Conservation (phyloP, 78 protist genomes). For the Dictyostelium purpureum region DNA sequence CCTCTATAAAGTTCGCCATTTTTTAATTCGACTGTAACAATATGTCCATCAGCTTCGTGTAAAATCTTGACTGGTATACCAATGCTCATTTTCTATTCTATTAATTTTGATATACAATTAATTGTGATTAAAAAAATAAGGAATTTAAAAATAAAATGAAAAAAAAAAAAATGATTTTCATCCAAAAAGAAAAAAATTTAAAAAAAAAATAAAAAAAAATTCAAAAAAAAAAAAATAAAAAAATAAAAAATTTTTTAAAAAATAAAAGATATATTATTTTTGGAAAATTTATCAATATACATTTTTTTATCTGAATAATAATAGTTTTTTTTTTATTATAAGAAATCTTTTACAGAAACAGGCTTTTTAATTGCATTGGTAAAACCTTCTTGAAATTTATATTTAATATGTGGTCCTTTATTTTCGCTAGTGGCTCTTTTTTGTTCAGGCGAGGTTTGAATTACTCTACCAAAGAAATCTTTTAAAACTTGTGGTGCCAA, state of each 20-base stretch:
- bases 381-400: constrained; percentile 83
- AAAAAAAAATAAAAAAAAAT: neutral
- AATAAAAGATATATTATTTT: neutral
- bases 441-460: neutral
- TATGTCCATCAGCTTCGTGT: constrained; percentile 97
- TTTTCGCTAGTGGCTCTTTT: neutral
- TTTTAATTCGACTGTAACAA: constrained; percentile 92
- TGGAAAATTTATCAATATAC: neutral
- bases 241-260: neutral
- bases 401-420: constrained; percentile 17
- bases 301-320: neutral
- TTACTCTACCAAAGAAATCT: constrained; percentile 78
- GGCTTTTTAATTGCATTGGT: constrained; percentile 80
- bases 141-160: too few relatives aligned
- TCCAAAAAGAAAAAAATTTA: neutral
- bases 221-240: neutral
- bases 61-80: constrained; percentile 97
- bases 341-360: constrained; percentile 67
- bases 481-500: neutral
- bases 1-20: constrained; percentile 95
- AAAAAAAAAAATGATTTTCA: neutral
- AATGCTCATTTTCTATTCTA: constrained; percentile 82
- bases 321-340: constrained; percentile 6
- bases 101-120: neutral
- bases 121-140: too few relatives aligned